Evolutionary conservation across 140 eudicot species (phyloP), one percentile per base, ranked within the genome.

Genomic region (Flaveria floridana): DNA sequence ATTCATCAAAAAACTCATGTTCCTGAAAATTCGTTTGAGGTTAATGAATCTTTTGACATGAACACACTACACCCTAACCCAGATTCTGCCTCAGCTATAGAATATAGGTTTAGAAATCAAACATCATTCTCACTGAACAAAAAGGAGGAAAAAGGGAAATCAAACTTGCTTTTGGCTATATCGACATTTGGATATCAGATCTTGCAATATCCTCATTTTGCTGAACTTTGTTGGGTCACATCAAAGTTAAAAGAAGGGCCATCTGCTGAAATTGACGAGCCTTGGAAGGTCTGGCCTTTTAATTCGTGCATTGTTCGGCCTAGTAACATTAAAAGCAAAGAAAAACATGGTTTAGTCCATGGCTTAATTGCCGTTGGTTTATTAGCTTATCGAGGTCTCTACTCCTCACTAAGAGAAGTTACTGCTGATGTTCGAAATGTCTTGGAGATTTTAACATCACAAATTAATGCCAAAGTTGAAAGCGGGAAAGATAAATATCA

Each of bases 221-320:
- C 99, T 39, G 99, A 94, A 78, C 96, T 94, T 82, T 94, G 99
- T 84, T 94, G 99, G 99, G 86, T 88, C 25, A 94, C 99, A 68
- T 94, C 99, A 3, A 94, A 94, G 86, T 79, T 94, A 72, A 94
- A 84, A 64, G 91, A 90, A 82, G 99, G 99, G 76, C 99, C 99
- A 10, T 80, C 72, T 76, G 86, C 89, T 37, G 89, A 85, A 65
- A 78, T 84, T 11, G 65, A 66, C 13, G 95, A 90, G 51, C 90
- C 91, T 50, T 86, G 87, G 97, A 94, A 84, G 82, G 87, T 89
- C 71, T 94, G 99, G 99, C 97, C 99, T 13, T 94, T 94, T 75
- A 94, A 90, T 79, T 89, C 99, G 23, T 94, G 99, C 71, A 84
- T 94, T 61, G 79, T 84, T 77, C 89, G 97, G 25, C 89, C 97